These are phyloP conservation scores for Pulveroboletus frians DNA, from an alignment of 768 basidiomycete genomes.

Conservation along the genomic window DNA sequence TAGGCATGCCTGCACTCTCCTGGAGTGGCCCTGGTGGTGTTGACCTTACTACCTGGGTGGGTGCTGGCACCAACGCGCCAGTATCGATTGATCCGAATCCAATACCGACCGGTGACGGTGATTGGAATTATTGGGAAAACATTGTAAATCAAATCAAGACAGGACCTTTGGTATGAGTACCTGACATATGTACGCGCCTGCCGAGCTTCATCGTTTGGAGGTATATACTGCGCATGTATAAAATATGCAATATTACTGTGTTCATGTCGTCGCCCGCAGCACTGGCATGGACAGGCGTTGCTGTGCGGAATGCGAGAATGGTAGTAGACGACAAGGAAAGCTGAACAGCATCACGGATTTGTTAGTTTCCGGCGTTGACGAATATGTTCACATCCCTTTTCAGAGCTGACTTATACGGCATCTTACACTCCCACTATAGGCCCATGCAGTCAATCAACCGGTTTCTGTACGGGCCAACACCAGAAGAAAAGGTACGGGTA, in stretches of 20 bases:
- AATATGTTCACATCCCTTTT: conserved; percentile 15
- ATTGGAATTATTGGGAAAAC: conserved; percentile 80
- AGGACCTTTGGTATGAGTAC: conserved; percentile 29
- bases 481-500: conserved; percentile 86
- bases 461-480: conserved; percentile 92
- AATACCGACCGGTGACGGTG: conserved; percentile 53
- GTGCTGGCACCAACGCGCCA: conserved; percentile 35
- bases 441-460: conserved; percentile 85
- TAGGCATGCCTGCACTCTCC: conserved; percentile 43
- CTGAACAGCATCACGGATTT: not conserved
- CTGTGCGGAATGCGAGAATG: no score
- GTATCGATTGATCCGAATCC: conserved; percentile 40
- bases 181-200: conserved; percentile 2
- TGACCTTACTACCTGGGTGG: conserved; percentile 59
- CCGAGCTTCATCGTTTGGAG: conserved; percentile 1
- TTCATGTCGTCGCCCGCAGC: no score
- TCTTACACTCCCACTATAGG: conserved; percentile 1
- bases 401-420: conserved; percentile 5
- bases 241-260: not conserved
- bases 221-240: conserved; percentile 10
- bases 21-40: conserved; percentile 57
- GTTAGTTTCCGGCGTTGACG: not conserved
- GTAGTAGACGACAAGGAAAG: no score
- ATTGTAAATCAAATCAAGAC: conserved; percentile 54
- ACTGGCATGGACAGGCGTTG: no score